Base-by-base conservation (phyloP, 768 basidiomycete species). In the Polyporus arcularius region DNA sequence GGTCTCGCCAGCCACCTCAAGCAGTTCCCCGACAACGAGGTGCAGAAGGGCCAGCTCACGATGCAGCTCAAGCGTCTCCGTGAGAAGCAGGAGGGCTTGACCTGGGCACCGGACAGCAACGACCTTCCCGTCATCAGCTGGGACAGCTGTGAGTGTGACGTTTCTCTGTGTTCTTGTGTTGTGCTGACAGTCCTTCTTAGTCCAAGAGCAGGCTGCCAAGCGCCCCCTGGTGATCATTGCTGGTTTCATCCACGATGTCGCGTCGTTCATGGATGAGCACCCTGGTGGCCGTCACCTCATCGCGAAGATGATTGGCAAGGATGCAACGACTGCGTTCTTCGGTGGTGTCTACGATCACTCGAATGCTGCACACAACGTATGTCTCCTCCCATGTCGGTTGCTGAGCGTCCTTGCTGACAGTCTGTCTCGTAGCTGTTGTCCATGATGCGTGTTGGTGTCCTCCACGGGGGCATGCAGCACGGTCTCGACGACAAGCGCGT, bases 281-380 rank as follows among this genome's bases (percentile, higher is more conserved):
- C 95, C 95, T 4, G 94, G 95, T 65, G 95, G 95, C 14, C 85
- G 88, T 3, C 92, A 95, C 70, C 76, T 94, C 30, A 77, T 98
- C 60, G 83, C 86, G 66, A 90, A 91, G 74, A 82, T 89, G 73
- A 90, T 95, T 67, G 95, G 95, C 58, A 91, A 85, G 72, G 95
- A 96, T 68, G 94, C 91, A 3, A 94, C 94, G 3, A 92, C 92
- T 0, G 94, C 94, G 6, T 97, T 96, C 82, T 95, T 96, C 68
- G 95, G 95, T 62, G 92, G 90, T 60, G 88, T 94, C 0, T 93
- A 93, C 69, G 90, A 91, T 65, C 92, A 94, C 69, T 92, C 89
- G 32, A 94, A 94, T 70, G 90, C 91, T 47, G 90, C 92, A 6
- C 90, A 94, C 73, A 93, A 94, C 68, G 87, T 88, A 68, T 40